Percentiles rank a stretch among this genome's conserved stretches.
Conservation (phyloP, 345 rosid genomes). For the Orychophragmus violaceus region DNA sequence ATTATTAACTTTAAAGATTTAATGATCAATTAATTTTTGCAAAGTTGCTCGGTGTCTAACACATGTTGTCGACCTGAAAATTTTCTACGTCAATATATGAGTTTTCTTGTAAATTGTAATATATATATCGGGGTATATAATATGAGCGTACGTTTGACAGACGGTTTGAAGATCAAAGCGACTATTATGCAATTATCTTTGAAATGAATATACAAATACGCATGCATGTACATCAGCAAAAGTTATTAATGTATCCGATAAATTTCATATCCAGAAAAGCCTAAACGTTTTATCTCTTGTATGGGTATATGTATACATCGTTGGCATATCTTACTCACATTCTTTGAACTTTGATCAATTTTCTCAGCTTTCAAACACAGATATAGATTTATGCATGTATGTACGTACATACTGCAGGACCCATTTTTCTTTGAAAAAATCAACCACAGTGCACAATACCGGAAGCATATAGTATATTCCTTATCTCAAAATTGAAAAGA, state of each 20-base stretch:
- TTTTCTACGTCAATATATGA: background rate
- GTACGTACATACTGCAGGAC: background rate
- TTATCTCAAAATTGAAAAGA: background rate
- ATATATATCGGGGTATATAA: background rate
- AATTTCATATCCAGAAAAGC: background rate
- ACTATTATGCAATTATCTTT: background rate
- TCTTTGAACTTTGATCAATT: constrained; percentile 5
- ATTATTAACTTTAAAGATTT: background rate
- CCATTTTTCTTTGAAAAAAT: constrained; percentile 16
- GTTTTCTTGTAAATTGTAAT: background rate
- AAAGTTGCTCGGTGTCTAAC: background rate
- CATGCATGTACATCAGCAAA: constrained; percentile 1
- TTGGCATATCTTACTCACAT: constrained; percentile 2
- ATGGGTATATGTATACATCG: constrained; percentile 8
- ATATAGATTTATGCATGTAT: constrained; percentile 1
- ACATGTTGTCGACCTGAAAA: background rate
- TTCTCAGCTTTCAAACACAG: background rate
- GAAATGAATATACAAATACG: background rate
- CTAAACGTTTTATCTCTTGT: background rate
- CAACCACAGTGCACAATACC: background rate
- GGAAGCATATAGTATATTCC: constrained; percentile 18
- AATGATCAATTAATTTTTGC: background rate
- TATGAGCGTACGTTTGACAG: background rate
- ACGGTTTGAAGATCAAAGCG: background rate
- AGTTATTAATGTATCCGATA: background rate